Percentiles rank a stretch among this genome's conserved stretches.
Evolutionary conservation across 768 basidiomycete genomes (phyloP).

Genomic region (Trametes cubensis): DNA sequence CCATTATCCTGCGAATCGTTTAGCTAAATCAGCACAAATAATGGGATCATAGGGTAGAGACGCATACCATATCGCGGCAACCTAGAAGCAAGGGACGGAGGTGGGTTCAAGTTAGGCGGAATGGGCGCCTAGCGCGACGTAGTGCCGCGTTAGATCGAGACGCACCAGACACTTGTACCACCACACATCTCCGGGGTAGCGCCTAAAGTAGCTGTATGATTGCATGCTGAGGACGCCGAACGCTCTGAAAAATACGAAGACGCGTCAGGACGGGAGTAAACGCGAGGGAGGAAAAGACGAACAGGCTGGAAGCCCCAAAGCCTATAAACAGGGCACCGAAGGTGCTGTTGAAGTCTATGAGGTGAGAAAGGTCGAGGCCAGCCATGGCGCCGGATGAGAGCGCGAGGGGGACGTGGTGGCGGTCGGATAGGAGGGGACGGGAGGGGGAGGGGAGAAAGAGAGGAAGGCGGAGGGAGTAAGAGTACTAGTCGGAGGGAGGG

Average conservation of each 20-base stretch:
- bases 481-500: neutral
- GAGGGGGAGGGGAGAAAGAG: neutral
- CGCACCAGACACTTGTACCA: constrained; percentile 57
- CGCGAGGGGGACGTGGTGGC: neutral
- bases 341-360: constrained; percentile 39
- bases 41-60: neutral
- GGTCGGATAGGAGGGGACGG: constrained; percentile 1
- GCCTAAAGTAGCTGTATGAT: constrained; percentile 54
- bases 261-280: constrained; percentile 26
- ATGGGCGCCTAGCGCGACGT: neutral
- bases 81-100: constrained; percentile 28
- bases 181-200: constrained; percentile 55
- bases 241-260: constrained; percentile 34
- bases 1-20: constrained; percentile 43
- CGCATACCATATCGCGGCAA: constrained; percentile 37
- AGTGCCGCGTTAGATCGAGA: constrained; percentile 4
- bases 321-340: constrained; percentile 65
- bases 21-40: neutral
- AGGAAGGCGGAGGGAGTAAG: neutral
- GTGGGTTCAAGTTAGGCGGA: too few relatives aligned
- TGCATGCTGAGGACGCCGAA: constrained; percentile 63
- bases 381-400: constrained; percentile 11
- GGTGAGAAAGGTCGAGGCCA: neutral
- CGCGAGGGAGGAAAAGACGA: constrained; percentile 15
- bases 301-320: constrained; percentile 49